These are phyloP conservation scores for Nemania serpens DNA, from an alignment of 2,329 filamentous ascomycete species.

Conservation along the genomic window DNA sequence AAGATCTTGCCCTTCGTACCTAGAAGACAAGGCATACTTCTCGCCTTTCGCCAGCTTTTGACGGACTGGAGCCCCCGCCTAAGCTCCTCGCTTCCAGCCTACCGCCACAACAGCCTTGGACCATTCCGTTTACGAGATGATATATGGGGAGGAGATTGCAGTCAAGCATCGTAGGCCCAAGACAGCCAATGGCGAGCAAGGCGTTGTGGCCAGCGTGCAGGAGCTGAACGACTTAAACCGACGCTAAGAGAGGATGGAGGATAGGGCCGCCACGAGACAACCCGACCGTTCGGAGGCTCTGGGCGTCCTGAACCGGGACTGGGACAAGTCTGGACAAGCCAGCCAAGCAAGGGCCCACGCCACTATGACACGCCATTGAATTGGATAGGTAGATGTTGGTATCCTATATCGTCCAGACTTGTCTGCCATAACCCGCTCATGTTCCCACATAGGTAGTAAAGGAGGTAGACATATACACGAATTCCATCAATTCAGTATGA, in stretches of 20 bases:
- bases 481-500: too few species aligned
- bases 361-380: too few species aligned
- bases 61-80: not conserved
- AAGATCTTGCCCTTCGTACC: not conserved
- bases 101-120: conserved; percentile 25
- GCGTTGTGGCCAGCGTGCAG: conserved; percentile 39
- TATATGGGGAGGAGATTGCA: conserved; percentile 33
- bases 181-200: conserved; percentile 34
- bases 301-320: conserved; percentile 5
- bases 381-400: too few species aligned
- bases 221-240: conserved; percentile 42
- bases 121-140: conserved; percentile 32
- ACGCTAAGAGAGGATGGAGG: conserved; percentile 35
- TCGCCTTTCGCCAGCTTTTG: conserved; percentile 11
- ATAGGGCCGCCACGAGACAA: conserved; percentile 31
- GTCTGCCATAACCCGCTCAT: not conserved
- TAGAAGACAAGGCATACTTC: conserved; percentile 29
- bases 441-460: too few species aligned
- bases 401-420: too few species aligned
- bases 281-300: conserved; percentile 1
- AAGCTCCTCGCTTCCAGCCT: conserved; percentile 10
- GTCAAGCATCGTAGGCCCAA: conserved; percentile 31
- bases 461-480: too few species aligned
- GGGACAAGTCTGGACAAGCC: conserved; percentile 19
- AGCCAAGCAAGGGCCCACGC: not conserved